Percentiles rank a stretch among this genome's conserved stretches.
These are phyloP conservation scores for Acrocalymma vagum DNA, from an alignment of 2,329 filamentous ascomycete genomes.

Conservation along the genomic window DNA sequence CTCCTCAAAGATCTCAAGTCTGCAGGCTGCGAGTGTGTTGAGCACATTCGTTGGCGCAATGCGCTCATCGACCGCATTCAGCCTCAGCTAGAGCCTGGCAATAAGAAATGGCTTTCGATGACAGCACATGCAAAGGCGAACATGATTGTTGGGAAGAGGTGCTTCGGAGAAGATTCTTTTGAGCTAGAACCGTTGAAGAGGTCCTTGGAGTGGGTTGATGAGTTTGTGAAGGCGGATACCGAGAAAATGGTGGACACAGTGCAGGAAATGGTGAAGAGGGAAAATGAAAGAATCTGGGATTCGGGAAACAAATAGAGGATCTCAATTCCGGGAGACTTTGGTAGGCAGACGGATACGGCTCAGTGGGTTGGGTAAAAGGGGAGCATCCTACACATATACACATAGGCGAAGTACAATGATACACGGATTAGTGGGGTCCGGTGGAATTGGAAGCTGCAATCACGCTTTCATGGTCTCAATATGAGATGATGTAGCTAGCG, in stretches of 20 bases:
- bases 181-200: conserved; percentile 1
- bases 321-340: no score
- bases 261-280: neutral
- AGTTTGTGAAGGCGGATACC: neutral
- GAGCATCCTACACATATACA: no score
- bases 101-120: neutral
- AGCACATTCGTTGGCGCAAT: conserved; percentile 19
- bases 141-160: conserved; percentile 5
- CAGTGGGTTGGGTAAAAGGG: no score
- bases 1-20: conserved; percentile 12
- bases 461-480: no score
- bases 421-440: no score
- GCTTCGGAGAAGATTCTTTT: conserved; percentile 13
- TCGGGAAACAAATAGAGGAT: no score
- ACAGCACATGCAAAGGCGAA: conserved; percentile 2
- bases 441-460: no score
- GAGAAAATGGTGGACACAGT: neutral
- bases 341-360: no score
- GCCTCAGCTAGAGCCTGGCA: conserved; percentile 1
- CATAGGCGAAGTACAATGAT: no score
- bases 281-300: no score
- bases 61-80: conserved; percentile 17
- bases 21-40: conserved; percentile 9
- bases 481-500: no score
- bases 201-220: neutral